Conservation (phyloP, 2,329 filamentous ascomycete species). For the Tolypocladium tropicale region DNA sequence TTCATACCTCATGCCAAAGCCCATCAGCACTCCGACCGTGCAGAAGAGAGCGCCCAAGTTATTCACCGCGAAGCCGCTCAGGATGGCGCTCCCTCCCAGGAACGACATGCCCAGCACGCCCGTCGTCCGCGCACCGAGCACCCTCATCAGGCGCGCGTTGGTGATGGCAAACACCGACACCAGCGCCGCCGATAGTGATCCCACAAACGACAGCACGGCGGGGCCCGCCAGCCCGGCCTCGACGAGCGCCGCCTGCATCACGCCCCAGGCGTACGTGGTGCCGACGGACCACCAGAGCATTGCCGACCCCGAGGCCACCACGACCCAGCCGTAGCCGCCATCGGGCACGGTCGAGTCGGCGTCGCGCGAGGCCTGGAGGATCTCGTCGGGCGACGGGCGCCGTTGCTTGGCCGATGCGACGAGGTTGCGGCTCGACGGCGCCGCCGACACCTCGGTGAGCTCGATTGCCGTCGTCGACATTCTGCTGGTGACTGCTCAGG, state of each 20-base stretch:
- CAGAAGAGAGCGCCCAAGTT: background rate
- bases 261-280: conserved; percentile 48
- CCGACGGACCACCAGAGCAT: conserved; percentile 48
- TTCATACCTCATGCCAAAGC: background rate
- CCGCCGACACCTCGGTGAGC: background rate
- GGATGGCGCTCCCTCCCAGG: conserved; percentile 38
- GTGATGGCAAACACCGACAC: conserved; percentile 41
- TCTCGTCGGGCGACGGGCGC: conserved; percentile 4
- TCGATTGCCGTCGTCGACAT: background rate
- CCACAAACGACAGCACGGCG: conserved; percentile 48
- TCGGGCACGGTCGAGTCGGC: conserved; percentile 38
- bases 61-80: conserved; percentile 24
- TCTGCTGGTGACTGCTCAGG: background rate
- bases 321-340: conserved; percentile 46
- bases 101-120: conserved; percentile 38
- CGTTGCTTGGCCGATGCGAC: background rate
- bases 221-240: conserved; percentile 34
- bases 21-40: background rate
- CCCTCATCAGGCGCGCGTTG: conserved; percentile 39
- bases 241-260: conserved; percentile 47
- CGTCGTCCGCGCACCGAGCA: conserved; percentile 35
- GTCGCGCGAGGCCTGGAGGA: conserved; percentile 30
- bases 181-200: conserved; percentile 38
- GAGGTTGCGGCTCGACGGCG: background rate
- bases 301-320: conserved; percentile 39